phyloP scores from a whole-genome alignment of 2,329 filamentous ascomycete genomes.

The Fusarium lateritium region DNA sequence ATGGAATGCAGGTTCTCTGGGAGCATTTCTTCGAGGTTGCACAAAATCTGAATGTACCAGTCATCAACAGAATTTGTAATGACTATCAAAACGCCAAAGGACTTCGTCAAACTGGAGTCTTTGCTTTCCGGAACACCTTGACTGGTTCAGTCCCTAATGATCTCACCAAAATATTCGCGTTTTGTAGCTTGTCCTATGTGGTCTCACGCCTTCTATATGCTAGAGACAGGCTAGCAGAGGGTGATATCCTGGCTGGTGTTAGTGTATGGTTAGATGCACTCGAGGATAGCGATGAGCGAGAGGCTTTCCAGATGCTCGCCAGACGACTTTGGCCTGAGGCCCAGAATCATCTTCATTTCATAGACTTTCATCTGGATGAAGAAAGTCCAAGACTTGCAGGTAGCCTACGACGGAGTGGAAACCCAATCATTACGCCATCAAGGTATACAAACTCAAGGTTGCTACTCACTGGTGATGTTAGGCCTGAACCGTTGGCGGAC shows the following conservation, averaged over 20 bases:
- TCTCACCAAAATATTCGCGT: conserved; percentile 32
- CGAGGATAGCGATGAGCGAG: conserved; percentile 8
- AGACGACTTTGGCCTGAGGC: conserved; percentile 38
- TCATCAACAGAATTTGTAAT: conserved; percentile 16
- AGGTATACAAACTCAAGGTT: rapidly evolving
- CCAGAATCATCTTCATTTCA: conserved; percentile 14
- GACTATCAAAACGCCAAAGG: conserved; percentile 24
- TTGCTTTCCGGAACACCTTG: conserved; percentile 39
- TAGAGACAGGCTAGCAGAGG: background rate
- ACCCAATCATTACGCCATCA: rapidly evolving
- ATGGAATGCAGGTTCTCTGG: conserved; percentile 27
- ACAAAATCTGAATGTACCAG: background rate
- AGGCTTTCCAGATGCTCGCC: conserved; percentile 23
- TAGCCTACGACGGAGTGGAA: background rate
- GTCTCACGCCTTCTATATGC: conserved; percentile 24
- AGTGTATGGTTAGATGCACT: conserved; percentile 34
- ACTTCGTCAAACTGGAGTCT: conserved; percentile 28
- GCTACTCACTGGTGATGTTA: rapidly evolving
- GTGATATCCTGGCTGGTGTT: conserved; percentile 29
- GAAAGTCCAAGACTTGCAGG: rapidly evolving
- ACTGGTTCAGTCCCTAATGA: conserved; percentile 5
- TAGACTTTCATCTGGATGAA: background rate
- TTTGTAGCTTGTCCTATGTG: conserved; percentile 41
- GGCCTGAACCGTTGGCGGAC: rapidly evolving
- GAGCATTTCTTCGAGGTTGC: conserved; percentile 3